Percentiles rank a stretch among this genome's conserved stretches.
phyloP scores from a whole-genome alignment of 257 asterid species.

The Nicotiana sylvestris region DNA sequence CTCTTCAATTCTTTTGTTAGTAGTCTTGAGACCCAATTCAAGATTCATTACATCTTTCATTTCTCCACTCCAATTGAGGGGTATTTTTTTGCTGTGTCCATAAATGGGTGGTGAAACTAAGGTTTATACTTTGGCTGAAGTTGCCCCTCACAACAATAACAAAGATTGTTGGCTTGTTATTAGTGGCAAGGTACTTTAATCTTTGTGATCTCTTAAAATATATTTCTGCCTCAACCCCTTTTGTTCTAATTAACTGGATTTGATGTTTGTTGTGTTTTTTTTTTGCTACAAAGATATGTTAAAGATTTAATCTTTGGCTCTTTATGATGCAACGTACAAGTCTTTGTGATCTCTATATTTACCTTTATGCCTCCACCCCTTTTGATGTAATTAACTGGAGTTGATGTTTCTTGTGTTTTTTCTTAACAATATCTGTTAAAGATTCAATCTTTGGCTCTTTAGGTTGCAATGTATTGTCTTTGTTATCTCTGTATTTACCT shows the following conservation, averaged over 20 bases:
- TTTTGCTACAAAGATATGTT: no score
- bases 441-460: neutral
- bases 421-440: neutral
- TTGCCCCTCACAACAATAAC: conserved; percentile 11
- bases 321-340: neutral
- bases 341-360: neutral
- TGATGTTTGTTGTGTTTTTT: no score
- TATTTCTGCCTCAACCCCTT: neutral
- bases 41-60: neutral
- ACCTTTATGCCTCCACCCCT: neutral
- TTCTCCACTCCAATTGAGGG: neutral
- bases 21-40: neutral
- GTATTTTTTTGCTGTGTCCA: neutral
- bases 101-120: conserved; percentile 15
- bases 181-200: conserved; percentile 12
- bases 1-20: neutral
- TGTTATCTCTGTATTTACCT: no score
- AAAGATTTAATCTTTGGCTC: neutral
- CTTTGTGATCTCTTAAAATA: neutral
- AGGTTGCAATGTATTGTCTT: no score
- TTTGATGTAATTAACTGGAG: neutral
- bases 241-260: no score
- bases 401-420: neutral
- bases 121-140: conserved; percentile 16
- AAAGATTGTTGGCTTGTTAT: conserved; percentile 21